Conservation (phyloP, 2,329 filamentous ascomycete species). For the Verticillium albo-atrum region DNA sequence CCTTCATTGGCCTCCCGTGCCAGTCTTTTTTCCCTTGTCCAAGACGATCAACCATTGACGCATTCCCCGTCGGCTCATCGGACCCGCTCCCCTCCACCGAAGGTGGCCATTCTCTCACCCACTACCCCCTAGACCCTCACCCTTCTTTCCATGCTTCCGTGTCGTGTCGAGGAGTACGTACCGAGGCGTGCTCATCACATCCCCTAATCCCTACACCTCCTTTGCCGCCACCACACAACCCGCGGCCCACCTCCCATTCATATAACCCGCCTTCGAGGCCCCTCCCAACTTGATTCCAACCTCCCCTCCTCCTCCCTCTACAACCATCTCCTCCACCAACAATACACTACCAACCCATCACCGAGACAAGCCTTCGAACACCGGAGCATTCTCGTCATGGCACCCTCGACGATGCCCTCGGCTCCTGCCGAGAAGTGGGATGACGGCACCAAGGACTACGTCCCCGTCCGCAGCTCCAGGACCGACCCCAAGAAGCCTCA, state of each 20-base stretch:
- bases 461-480: slow-evolving; percentile 39
- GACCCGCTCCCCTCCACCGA: background rate
- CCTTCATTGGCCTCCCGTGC: background rate
- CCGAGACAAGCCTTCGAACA: background rate
- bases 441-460: slow-evolving; percentile 53
- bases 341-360: background rate
- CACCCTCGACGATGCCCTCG: background rate
- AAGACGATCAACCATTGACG: background rate
- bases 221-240: background rate
- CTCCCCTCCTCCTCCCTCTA: background rate
- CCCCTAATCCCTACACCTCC: background rate
- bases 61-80: background rate
- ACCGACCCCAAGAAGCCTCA: slow-evolving; percentile 68
- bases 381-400: background rate
- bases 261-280: background rate
- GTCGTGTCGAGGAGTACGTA: background rate
- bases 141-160: background rate
- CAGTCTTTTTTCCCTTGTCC: background rate
- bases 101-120: background rate
- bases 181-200: background rate
- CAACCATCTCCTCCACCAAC: background rate
- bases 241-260: background rate
- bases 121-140: background rate
- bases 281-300: background rate
- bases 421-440: slow-evolving; percentile 31